These are phyloP conservation scores for Chenopodium suecicum DNA, from an alignment of 148 eudicot species.

Conservation along the genomic window DNA sequence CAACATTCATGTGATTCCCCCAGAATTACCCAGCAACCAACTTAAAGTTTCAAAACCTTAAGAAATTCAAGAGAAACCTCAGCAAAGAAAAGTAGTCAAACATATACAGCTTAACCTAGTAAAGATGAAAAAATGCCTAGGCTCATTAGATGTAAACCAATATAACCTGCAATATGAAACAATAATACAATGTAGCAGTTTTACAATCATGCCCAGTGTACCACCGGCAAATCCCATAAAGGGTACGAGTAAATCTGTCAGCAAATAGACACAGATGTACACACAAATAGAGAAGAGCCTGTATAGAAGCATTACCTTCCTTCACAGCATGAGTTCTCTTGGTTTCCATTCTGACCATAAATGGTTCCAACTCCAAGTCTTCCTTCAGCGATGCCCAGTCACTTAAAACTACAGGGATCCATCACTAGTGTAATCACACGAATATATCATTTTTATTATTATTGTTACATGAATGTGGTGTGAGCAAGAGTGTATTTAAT, in stretches of 20 bases:
- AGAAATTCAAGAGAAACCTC: not conserved
- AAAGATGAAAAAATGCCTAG: not conserved
- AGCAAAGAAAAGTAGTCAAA: not conserved
- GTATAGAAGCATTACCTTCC: not conserved
- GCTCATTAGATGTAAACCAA: not conserved
- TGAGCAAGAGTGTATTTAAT: constrained; percentile 18
- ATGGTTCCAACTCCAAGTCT: not conserved
- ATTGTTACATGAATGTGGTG: constrained; percentile 24
- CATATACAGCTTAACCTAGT: not conserved
- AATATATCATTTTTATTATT: not conserved
- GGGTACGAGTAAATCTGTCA: constrained; percentile 2
- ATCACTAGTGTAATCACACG: constrained; percentile 21
- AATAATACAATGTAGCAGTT: not conserved
- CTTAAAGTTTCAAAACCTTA: not conserved
- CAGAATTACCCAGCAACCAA: no score
- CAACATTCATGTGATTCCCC: no score
- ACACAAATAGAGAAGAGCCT: constrained; percentile 1
- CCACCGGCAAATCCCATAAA: constrained; percentile 5
- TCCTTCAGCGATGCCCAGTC: not conserved
- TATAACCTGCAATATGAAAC: not conserved
- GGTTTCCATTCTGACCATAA: not conserved
- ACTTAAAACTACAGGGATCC: constrained; percentile 16
- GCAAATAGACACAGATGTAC: constrained; percentile 9
- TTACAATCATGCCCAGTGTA: constrained; percentile 3
- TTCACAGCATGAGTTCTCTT: constrained; percentile 3